Percentiles rank a stretch among this genome's conserved stretches.
Conservation (phyloP, 768 basidiomycete species). For the Chiua virens region DNA sequence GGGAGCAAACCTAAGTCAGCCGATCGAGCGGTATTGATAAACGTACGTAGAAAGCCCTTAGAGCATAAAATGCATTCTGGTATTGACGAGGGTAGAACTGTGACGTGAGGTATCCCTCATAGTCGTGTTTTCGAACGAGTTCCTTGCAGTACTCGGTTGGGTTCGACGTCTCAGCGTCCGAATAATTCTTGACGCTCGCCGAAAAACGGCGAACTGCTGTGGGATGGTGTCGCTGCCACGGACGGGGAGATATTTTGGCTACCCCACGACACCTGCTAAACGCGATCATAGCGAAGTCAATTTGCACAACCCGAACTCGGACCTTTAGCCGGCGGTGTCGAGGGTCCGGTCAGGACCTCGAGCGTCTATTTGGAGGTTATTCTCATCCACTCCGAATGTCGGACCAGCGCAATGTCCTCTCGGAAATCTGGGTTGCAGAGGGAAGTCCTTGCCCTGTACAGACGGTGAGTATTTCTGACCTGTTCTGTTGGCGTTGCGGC, state of each 20-base stretch:
- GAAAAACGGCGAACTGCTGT: slow-evolving; percentile 13
- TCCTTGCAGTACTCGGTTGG: slow-evolving; percentile 66
- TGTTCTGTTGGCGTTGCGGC: neutral
- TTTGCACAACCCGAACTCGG: slow-evolving; percentile 3
- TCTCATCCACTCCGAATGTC: neutral
- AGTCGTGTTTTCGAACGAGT: slow-evolving; percentile 77
- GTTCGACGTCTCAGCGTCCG: slow-evolving; percentile 30
- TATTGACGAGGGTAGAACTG: slow-evolving; percentile 69
- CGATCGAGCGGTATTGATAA: neutral
- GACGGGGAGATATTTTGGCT: slow-evolving; percentile 1
- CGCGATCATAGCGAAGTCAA: slow-evolving; percentile 18
- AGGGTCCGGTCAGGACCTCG: slow-evolving; percentile 10
- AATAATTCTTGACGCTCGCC: slow-evolving; percentile 3
- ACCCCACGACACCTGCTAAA: slow-evolving; percentile 11
- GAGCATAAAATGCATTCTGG: slow-evolving; percentile 69
- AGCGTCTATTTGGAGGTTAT: neutral
- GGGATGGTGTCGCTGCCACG: slow-evolving; percentile 8
- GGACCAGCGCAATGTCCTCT: slow-evolving; percentile 25
- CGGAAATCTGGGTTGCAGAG: slow-evolving; percentile 50
- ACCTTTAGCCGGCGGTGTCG: slow-evolving; percentile 22
- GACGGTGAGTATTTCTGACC: slow-evolving; percentile 42
- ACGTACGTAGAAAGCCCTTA: slow-evolving; percentile 84
- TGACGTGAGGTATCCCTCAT: slow-evolving; percentile 72
- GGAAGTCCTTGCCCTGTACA: slow-evolving; percentile 52
- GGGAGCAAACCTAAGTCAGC: slow-evolving; percentile 8